Percentiles rank a stretch among this genome's conserved stretches.
Conservation (phyloP, 2,329 filamentous ascomycete species). For the Pestalotiopsis sp. region DNA sequence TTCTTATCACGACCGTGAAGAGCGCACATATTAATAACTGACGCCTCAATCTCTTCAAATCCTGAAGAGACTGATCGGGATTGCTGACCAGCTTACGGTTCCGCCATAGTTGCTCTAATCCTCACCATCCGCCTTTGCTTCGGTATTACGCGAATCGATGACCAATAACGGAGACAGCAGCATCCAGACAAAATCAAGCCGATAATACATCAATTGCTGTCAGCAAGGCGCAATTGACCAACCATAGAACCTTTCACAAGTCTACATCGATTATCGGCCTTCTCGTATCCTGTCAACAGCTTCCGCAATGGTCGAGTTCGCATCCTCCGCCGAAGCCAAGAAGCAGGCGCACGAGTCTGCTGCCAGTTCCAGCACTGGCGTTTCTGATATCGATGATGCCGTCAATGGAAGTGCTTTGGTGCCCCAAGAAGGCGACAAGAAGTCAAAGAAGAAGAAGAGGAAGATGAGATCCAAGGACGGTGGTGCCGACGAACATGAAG, state of each 20-base stretch:
- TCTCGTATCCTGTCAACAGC: background rate
- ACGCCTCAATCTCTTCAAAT: background rate
- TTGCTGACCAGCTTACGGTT: background rate
- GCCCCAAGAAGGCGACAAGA: constrained; percentile 29
- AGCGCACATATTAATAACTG: background rate
- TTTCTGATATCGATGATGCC: constrained; percentile 35
- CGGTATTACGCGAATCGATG: background rate
- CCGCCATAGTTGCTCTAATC: background rate
- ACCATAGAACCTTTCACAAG: background rate
- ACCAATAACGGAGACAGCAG: background rate
- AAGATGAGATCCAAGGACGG: constrained; percentile 29
- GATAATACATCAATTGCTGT: background rate
- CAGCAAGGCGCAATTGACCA: background rate
- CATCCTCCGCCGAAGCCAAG: constrained; percentile 18
- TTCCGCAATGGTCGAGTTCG: constrained; percentile 32
- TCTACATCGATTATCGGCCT: too few species aligned
- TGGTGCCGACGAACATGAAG: constrained; percentile 34
- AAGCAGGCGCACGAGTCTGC: constrained; percentile 22
- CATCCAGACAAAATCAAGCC: background rate
- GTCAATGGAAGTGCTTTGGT: constrained; percentile 25
- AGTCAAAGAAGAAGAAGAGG: constrained; percentile 34
- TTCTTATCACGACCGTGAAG: background rate
- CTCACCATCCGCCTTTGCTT: background rate
- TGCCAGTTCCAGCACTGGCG: constrained; percentile 22
- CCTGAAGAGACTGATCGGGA: background rate